phyloP scores from a whole-genome alignment of 2,329 filamentous ascomycete species.

The Calonectria pseudoturangicola region DNA sequence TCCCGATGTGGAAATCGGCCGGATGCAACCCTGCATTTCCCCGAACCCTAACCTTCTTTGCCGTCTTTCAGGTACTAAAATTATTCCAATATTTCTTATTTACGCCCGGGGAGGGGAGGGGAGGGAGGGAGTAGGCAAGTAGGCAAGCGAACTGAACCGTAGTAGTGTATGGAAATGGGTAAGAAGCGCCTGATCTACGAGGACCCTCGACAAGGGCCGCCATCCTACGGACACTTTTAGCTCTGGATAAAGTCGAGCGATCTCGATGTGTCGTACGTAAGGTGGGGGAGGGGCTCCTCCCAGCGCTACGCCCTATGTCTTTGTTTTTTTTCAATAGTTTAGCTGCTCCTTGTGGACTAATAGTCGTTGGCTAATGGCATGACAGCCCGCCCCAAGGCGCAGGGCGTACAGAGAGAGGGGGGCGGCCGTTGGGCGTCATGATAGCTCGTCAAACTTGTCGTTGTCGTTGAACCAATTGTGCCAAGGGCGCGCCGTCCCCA shows the following conservation, averaged over 20 bases:
- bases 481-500: slow-evolving; percentile 22
- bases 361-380: not conserved
- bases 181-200: slow-evolving; percentile 3
- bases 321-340: not conserved
- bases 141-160: no score
- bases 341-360: not conserved
- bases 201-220: not conserved
- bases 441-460: not conserved
- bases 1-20: slow-evolving; percentile 15
- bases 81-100: no score
- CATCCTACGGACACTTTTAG: slow-evolving; percentile 7
- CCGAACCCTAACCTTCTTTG: slow-evolving; percentile 10
- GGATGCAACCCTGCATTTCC: slow-evolving; percentile 15
- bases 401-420: not conserved
- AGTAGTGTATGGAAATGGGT: not conserved
- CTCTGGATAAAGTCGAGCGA: slow-evolving; percentile 20
- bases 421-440: slow-evolving; percentile 14
- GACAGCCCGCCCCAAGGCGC: not conserved
- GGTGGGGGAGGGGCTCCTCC: slow-evolving; percentile 24
- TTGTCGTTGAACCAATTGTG: slow-evolving; percentile 15
- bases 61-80: not conserved
- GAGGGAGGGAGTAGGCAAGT: not conserved
- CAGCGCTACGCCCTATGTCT: not conserved
- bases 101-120: not conserved
- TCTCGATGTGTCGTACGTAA: slow-evolving; percentile 10